These are phyloP conservation scores for Boletus pseudo-olivaceus DNA, from an alignment of 768 basidiomycete genomes.

Conservation along the genomic window DNA sequence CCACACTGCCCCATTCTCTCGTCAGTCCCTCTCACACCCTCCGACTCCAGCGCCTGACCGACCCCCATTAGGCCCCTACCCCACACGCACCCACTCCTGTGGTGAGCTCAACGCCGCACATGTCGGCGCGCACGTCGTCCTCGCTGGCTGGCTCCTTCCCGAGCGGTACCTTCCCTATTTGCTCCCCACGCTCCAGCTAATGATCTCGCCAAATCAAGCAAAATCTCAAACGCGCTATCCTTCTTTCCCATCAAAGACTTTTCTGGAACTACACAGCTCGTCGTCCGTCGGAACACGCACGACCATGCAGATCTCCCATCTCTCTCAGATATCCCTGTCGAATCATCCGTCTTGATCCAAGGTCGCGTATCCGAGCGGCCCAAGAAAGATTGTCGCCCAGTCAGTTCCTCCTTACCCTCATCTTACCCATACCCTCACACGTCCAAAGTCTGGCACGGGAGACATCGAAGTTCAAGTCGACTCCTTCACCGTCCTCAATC, in stretches of 20 bases:
- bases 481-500: slow-evolving; percentile 71
- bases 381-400: slow-evolving; percentile 54
- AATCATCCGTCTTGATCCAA: slow-evolving; percentile 74
- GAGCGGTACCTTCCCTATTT: slow-evolving; percentile 58
- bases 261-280: slow-evolving; percentile 74
- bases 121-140: slow-evolving; percentile 57
- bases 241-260: slow-evolving; percentile 87
- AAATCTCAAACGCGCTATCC: slow-evolving; percentile 63
- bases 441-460: slow-evolving; percentile 55
- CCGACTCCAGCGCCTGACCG: not conserved
- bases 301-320: slow-evolving; percentile 28
- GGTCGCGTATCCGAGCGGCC: slow-evolving; percentile 71
- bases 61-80: slow-evolving; percentile 50
- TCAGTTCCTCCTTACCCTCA: slow-evolving; percentile 32
- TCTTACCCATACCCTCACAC: slow-evolving; percentile 2
- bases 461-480: slow-evolving; percentile 79
- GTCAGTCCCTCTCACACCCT: not conserved
- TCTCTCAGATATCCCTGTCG: slow-evolving; percentile 64
- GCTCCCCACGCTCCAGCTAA: slow-evolving; percentile 34
- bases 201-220: slow-evolving; percentile 45
- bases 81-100: slow-evolving; percentile 58
- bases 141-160: slow-evolving; percentile 80
- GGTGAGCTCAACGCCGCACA: slow-evolving; percentile 50
- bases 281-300: slow-evolving; percentile 47
- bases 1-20: not conserved